Base-by-base conservation (phyloP, 768 basidiomycete genomes). In the Boletus sp. region DNA sequence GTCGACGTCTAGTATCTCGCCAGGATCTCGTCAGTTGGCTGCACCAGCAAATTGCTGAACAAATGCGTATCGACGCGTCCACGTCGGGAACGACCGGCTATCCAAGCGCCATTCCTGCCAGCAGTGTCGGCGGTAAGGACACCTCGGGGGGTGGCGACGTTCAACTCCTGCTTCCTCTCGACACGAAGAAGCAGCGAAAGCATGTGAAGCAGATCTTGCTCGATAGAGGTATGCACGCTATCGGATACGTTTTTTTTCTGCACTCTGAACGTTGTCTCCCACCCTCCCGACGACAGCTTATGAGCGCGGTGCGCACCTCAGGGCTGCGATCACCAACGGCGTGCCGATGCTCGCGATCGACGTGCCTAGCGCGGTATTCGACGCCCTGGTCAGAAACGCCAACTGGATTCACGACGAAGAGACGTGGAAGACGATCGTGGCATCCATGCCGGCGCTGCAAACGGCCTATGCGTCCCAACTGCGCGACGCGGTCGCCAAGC, bases 401-500 rank as follows among this genome's bases (percentile, higher is more conserved):
- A 66, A 72, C 15, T 92, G 90, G 90, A 70, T 90, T 25, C 78
- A 77, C 5, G 88, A 90, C 55, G 90, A 93, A 41, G 88, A 91
- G 37, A 74, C 76, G 0, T 90, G 90, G 88, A 86, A 83, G 68
- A 55, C 74, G 2, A 75, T 90, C 37, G 64, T 77, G 7, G 72
- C 76, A 0, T 67, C 70, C 9, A 86, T 90, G 67, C 82, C 85
- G 1, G 70, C 78, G 27, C 76, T 81, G 42, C 79, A 82, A 48
- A 73, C 79, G 7, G 77, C 79, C 3, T 90, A 90, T 64, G 87
- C 85, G 1, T 66, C 77, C 23, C 85, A 87, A 52, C 71, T 93
- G 19, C 79, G 87, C 21, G 89, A 92, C 34, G 79, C 85, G 2
- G 79, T 82, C 4, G 69, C 73, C 23, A 86, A 82, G 61, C 77